Percentiles rank a stretch among this genome's conserved stretches.
Conservation (phyloP, 1,139 yeast species). For the Maudiozyma humilis region DNA sequence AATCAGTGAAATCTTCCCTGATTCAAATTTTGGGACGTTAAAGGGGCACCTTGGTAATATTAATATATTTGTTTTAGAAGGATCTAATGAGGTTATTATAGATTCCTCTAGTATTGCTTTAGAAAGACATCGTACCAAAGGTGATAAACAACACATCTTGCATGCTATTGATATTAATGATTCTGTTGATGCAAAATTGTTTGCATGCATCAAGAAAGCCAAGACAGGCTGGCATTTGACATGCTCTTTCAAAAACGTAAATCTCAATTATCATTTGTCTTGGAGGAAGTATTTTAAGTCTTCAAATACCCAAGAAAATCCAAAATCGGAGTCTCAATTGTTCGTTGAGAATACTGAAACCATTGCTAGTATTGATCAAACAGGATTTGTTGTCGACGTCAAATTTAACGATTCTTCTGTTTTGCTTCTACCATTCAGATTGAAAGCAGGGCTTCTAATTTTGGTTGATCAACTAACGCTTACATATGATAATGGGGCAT, state of each 20-base stretch:
- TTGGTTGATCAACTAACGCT: slow-evolving; percentile 36
- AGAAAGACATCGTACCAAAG: slow-evolving; percentile 22
- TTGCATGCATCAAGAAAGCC: too few species aligned
- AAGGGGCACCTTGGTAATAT: slow-evolving; percentile 26
- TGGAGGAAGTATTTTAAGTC: too few species aligned
- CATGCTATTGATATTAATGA: too few species aligned
- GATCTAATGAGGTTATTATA: slow-evolving; percentile 32
- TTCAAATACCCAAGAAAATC: too few species aligned
- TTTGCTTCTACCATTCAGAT: slow-evolving; percentile 52
- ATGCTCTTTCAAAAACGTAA: background rate
- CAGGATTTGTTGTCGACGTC: slow-evolving; percentile 32
- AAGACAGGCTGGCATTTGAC: background rate
- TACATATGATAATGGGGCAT: slow-evolving; percentile 13
- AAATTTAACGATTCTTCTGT: slow-evolving; percentile 45
- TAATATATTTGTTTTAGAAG: slow-evolving; percentile 31
- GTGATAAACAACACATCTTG: too few species aligned
- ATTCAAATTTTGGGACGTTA: slow-evolving; percentile 41
- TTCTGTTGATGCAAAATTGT: too few species aligned
- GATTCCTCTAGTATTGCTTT: slow-evolving; percentile 15
- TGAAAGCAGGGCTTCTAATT: slow-evolving; percentile 46
- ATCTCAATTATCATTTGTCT: background rate
- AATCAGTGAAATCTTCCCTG: slow-evolving; percentile 29
- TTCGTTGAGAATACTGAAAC: too few species aligned
- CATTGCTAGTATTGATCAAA: too few species aligned
- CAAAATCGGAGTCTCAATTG: too few species aligned